phyloP scores from a whole-genome alignment of 805 yeast species.

The Sugiyamaella chiloensis region DNA sequence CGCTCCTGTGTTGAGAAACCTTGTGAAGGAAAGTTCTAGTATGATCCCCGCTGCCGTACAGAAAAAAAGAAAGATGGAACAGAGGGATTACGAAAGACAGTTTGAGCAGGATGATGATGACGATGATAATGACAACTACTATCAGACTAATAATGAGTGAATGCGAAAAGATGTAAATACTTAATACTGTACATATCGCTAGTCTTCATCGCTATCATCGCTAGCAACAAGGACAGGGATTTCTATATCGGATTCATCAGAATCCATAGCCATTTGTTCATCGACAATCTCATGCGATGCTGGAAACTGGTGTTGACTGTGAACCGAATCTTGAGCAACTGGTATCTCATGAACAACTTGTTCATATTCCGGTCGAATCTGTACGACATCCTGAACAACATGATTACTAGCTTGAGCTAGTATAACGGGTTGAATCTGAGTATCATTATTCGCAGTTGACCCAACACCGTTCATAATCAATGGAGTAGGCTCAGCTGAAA shows the following conservation, averaged over 20 bases:
- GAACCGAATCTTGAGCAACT: too few species aligned
- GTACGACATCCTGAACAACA: too few species aligned
- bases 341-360: background rate
- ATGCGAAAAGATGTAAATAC: background rate
- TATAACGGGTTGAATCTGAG: background rate
- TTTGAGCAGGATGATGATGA: too few species aligned
- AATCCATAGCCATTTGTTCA: background rate
- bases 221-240: background rate
- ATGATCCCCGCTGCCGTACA: slow-evolving; percentile 23
- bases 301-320: background rate
- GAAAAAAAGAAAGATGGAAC: slow-evolving; percentile 14
- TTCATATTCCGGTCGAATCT: background rate
- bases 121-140: too few species aligned
- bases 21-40: slow-evolving; percentile 21
- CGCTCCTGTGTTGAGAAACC: slow-evolving; percentile 26
- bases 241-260: slow-evolving; percentile 1
- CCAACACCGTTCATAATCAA: background rate
- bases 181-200: background rate
- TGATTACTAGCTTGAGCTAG: too few species aligned
- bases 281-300: background rate
- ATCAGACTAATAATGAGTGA: background rate
- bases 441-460: background rate
- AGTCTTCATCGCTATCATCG: background rate
- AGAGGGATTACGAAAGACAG: too few species aligned
- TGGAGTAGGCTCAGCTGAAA: background rate